Conservation (phyloP, 139 green algal species). For the Trebouxia sp. region DNA sequence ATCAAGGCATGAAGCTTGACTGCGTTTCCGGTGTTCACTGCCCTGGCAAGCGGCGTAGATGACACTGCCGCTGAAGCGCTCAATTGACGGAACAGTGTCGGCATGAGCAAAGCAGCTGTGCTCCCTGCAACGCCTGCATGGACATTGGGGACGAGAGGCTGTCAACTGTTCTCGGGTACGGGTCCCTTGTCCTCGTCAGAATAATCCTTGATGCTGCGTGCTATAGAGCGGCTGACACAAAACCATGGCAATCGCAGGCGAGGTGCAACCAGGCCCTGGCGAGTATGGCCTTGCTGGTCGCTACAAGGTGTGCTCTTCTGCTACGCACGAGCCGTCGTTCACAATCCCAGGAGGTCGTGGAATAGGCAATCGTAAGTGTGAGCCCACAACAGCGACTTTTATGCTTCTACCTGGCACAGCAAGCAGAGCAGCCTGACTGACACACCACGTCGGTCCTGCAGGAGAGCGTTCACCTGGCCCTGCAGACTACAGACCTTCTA, state of each 20-base stretch:
- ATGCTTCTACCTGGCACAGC: background rate
- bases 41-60: too few relatives aligned
- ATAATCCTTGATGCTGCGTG: too few relatives aligned
- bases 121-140: background rate
- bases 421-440: background rate
- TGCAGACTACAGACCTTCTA: slow-evolving; percentile 3
- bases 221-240: too few relatives aligned
- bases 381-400: background rate
- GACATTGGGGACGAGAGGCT: background rate
- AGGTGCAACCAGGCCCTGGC: background rate
- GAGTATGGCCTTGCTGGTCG: background rate
- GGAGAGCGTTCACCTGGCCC: background rate
- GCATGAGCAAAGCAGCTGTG: background rate
- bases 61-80: too few relatives aligned
- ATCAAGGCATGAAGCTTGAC: too few relatives aligned
- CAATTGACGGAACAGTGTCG: too few relatives aligned
- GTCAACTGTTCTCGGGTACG: background rate
- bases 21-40: too few relatives aligned
- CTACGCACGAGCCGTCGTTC: background rate
- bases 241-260: too few relatives aligned
- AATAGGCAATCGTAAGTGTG: background rate
- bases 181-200: too few relatives aligned
- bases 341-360: slow-evolving; percentile 18
- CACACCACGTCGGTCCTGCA: background rate
- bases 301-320: background rate